These are phyloP conservation scores for Fusarium solani-melongenae DNA, from an alignment of 2,329 filamentous ascomycete genomes.

Conservation along the genomic window DNA sequence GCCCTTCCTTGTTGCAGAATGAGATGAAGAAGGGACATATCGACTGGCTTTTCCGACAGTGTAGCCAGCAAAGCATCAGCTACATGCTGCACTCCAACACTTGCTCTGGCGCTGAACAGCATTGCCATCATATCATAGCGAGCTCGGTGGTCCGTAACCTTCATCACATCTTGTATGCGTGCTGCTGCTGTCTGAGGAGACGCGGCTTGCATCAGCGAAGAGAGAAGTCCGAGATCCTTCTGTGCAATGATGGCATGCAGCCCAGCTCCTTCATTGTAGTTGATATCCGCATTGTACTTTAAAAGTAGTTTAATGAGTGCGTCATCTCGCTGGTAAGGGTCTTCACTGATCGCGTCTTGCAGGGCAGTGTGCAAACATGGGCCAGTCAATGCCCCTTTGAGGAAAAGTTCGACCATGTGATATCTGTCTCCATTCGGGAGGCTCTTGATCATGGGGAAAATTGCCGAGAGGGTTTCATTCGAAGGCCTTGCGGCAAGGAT, in stretches of 20 bases:
- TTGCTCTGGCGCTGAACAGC: constrained; percentile 59
- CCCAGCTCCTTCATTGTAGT: constrained; percentile 63
- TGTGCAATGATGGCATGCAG: constrained; percentile 61
- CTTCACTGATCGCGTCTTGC: constrained; percentile 63
- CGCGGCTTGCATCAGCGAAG: constrained; percentile 58
- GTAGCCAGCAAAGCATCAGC: constrained; percentile 55
- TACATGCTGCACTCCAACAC: constrained; percentile 55
- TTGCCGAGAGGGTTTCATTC: constrained; percentile 57
- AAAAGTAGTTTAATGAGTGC: constrained; percentile 64
- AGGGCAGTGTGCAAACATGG: constrained; percentile 61
- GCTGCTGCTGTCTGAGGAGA: constrained; percentile 59
- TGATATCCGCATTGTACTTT: constrained; percentile 63
- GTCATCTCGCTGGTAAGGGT: constrained; percentile 59
- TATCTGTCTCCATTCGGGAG: constrained; percentile 57
- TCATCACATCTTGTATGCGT: constrained; percentile 62
- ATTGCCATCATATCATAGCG: constrained; percentile 60
- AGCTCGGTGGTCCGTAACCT: constrained; percentile 53
- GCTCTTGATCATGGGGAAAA: constrained; percentile 61
- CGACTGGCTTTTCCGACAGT: constrained; percentile 58
- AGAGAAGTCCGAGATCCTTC: constrained; percentile 59
- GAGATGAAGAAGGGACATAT: constrained; percentile 60
- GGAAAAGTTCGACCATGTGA: constrained; percentile 61
- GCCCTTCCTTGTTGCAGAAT: constrained; percentile 63
- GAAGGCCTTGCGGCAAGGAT: constrained; percentile 61
- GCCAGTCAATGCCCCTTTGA: constrained; percentile 60